Conservation (phyloP, 257 asterid species). For the Vinca minor region DNA sequence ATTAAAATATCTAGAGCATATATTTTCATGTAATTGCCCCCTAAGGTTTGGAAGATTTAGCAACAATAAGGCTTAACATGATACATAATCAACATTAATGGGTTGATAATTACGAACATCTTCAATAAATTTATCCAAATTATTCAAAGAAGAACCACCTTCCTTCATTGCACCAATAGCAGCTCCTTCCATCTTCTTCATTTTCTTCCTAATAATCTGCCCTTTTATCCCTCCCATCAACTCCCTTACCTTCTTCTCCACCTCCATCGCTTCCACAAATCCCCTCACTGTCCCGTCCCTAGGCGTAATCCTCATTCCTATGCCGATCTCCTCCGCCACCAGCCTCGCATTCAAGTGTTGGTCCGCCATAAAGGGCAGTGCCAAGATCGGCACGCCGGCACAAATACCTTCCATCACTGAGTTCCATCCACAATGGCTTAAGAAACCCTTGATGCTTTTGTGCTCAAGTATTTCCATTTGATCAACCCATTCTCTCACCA, state of each 20-base stretch:
- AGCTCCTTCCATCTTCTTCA: constrained; percentile 22
- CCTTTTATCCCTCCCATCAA: constrained; percentile 37
- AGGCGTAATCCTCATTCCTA: constrained; percentile 47
- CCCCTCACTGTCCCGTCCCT: constrained; percentile 41
- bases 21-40: too few species aligned
- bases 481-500: constrained; percentile 57
- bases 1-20: too few species aligned
- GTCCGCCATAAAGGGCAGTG: constrained; percentile 68
- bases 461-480: constrained; percentile 43
- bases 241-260: constrained; percentile 44
- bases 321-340: constrained; percentile 40
- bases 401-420: constrained; percentile 44
- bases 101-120: constrained; percentile 20
- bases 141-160: constrained; percentile 44
- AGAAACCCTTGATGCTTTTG: constrained; percentile 35
- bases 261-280: constrained; percentile 37
- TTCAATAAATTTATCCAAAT: constrained; percentile 31
- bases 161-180: constrained; percentile 34
- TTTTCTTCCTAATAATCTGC: constrained; percentile 36
- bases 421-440: too few species aligned
- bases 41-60: too few species aligned
- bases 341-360: constrained; percentile 58
- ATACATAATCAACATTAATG: not conserved
- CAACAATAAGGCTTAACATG: too few species aligned
- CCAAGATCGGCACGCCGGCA: constrained; percentile 51